Evolutionary conservation across 139 green algal species (phyloP).

Genomic region (Auxenochlorella protothecoides): DNA sequence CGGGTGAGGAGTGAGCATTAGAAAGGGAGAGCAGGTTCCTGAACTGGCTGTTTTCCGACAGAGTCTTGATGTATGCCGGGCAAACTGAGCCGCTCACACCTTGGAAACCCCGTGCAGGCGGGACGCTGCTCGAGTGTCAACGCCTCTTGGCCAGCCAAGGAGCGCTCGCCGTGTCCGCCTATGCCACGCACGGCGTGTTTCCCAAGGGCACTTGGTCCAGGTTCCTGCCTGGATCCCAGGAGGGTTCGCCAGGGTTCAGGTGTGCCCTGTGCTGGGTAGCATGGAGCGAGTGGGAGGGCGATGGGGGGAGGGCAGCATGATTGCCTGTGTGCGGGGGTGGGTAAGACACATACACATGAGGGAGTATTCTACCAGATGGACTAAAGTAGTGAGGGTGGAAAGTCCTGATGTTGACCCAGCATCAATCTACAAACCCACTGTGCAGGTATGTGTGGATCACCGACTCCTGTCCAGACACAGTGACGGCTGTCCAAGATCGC

Average conservation of each 20-base stretch:
- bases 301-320: too few relatives aligned
- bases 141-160: constrained; percentile 58
- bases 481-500: constrained; percentile 44
- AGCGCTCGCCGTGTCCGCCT: constrained; percentile 69
- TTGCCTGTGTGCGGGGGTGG: too few relatives aligned
- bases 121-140: constrained; percentile 93
- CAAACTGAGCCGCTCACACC: too few relatives aligned
- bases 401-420: too few relatives aligned
- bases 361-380: too few relatives aligned
- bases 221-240: constrained; percentile 36
- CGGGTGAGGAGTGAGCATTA: constrained; percentile 11
- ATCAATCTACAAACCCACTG: too few relatives aligned
- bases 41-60: too few relatives aligned
- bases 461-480: constrained; percentile 83
- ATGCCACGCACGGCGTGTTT: constrained; percentile 96
- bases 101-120: constrained; percentile 15
- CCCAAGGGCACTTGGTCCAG: constrained; percentile 78
- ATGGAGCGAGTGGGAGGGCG: not conserved
- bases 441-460: constrained; percentile 88
- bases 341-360: too few relatives aligned
- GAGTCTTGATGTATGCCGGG: too few relatives aligned
- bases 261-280: constrained; percentile 23
- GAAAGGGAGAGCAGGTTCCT: too few relatives aligned
- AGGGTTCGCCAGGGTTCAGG: too few relatives aligned
- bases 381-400: too few relatives aligned